Conservation (phyloP, 2,329 filamentous ascomycete genomes). For the Cladosporium sp. region DNA sequence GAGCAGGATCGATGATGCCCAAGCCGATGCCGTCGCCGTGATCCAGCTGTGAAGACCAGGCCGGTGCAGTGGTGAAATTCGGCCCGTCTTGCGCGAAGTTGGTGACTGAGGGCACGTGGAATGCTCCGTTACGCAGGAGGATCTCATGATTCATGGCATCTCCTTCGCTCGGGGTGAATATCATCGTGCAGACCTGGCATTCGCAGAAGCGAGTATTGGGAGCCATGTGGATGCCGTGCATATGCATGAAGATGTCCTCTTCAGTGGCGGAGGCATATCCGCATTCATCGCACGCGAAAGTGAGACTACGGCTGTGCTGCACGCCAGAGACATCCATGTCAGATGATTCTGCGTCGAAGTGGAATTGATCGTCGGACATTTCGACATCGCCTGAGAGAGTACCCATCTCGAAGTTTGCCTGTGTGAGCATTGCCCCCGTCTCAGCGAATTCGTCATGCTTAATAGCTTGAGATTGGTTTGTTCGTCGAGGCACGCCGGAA, state of each 20-base stretch:
- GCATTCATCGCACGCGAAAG: not conserved
- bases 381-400: not conserved
- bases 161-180: not conserved
- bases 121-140: not conserved
- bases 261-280: not conserved
- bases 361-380: not conserved
- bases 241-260: constrained; percentile 7
- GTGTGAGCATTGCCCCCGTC: not conserved
- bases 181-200: constrained; percentile 4
- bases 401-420: not conserved
- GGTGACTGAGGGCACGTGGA: not conserved
- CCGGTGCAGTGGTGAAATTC: not conserved
- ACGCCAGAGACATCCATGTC: not conserved
- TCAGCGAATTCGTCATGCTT: not conserved
- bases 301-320: not conserved
- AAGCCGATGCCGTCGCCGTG: not conserved
- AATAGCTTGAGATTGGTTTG: not conserved
- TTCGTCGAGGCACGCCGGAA: not conserved
- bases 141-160: not conserved
- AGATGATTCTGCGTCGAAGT: not conserved
- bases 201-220: constrained; percentile 3
- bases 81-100: not conserved
- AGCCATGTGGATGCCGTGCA: constrained; percentile 13
- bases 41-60: not conserved
- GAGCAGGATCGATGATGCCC: not conserved